phyloP scores from a whole-genome alignment of 176 grass and related monocot species.

The Oryza meridionalis region DNA sequence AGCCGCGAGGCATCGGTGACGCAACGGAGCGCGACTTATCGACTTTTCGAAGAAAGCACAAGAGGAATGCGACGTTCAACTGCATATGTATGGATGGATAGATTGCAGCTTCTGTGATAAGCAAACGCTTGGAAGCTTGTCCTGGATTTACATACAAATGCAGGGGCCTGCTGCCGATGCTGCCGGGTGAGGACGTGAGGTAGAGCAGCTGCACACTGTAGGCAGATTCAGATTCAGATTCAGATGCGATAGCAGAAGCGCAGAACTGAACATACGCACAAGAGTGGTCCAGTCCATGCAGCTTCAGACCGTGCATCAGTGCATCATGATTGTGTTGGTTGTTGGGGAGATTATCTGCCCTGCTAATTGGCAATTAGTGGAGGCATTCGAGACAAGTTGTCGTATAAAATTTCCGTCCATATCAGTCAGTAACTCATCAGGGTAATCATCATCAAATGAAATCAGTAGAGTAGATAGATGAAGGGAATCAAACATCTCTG shows the following conservation, averaged over 20 bases:
- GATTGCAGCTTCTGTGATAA: neutral
- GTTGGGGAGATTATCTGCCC: neutral
- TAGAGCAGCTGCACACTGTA: neutral
- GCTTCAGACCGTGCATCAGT: neutral
- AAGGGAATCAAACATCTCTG: neutral
- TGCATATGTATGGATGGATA: neutral
- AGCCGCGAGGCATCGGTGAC: neutral
- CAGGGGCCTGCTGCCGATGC: neutral
- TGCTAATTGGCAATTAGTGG: neutral
- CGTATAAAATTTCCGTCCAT: neutral
- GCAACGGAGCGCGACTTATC: neutral
- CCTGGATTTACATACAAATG: neutral
- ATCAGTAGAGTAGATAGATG: neutral
- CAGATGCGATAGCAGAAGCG: neutral
- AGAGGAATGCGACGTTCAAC: neutral
- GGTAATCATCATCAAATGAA: neutral
- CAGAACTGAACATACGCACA: neutral
- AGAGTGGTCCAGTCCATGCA: neutral
- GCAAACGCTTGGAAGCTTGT: neutral
- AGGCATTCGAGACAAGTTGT: neutral
- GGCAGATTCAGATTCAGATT: neutral
- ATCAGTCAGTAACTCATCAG: neutral
- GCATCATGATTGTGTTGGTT: neutral
- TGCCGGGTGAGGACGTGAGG: neutral
- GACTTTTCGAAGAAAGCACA: neutral